Evolutionary conservation across 2,329 filamentous ascomycete species (phyloP), one percentile per base, ranked within the genome.

Genomic region (Geosmithia morbida): DNA sequence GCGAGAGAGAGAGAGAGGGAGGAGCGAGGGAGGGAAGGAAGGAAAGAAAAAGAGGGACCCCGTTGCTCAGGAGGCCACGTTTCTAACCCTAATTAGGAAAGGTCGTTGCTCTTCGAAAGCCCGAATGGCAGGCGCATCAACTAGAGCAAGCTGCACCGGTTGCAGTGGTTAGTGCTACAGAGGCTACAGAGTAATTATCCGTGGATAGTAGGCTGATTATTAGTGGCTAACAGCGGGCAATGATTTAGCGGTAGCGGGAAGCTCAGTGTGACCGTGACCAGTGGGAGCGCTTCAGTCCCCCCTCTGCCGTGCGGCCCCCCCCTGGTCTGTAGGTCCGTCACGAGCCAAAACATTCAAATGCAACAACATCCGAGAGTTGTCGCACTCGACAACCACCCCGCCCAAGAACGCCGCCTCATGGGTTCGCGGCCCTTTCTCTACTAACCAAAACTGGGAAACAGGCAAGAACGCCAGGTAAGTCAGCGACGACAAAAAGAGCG

Each of bases 291-390:
- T 26, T 5, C 22, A 26, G 4, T 26, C 22, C 22, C 22, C 22
- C 22, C 22, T 26, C 43, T 26, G 22, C 22, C 22, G 22, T 26
- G 4, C 22, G 22, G 4, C 22, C 22, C 22, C 22, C 22, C 22
- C 22, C 22, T 8, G 22, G 33, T n/a, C n/a, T n/a, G n/a, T n/a
- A n/a, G n/a, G n/a, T n/a, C 46, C 49, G 52, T 55, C 56, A 57
- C 55, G 51, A 53, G 56, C 54, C 54, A 57, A 56, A 57, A 56
- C 56, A 57, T 47, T 48, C 46, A 50, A 43, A 42, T 45, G 43
- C 48, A 50, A 48, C 49, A 47, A 44, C 41, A 18, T 30, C 33
- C 46, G 46, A 47, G 46, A 40, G 41, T n/a, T 26, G 37, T 42
- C 29, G 41, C 29, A 44, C 41, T 42, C 44, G 41, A 44, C 22